Percentiles rank a stretch among this genome's conserved stretches.
These are phyloP conservation scores for Wallacemonas sp. DNA, from an alignment of 208 protist genomes.

Conservation along the genomic window DNA sequence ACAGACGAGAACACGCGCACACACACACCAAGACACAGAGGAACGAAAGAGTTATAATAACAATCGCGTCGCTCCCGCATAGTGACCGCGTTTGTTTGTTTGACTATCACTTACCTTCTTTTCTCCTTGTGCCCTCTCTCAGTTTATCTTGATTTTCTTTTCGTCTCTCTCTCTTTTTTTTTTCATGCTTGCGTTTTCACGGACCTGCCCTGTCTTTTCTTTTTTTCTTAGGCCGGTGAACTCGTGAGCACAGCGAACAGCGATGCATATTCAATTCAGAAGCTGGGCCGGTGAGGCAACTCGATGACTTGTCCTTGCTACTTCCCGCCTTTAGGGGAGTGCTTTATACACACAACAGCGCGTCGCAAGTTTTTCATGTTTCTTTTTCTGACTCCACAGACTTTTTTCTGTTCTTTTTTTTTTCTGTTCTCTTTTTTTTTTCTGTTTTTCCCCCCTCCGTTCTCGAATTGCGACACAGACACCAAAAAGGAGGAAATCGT, in stretches of 20 bases:
- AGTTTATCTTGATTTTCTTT: constrained; percentile 10
- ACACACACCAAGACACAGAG: no score
- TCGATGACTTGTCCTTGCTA: not conserved
- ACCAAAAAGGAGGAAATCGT: not conserved
- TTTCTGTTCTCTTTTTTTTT: constrained; percentile 9
- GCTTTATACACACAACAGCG: no score
- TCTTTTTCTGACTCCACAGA: constrained; percentile 8
- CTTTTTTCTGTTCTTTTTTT: not conserved
- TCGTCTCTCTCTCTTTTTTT: constrained; percentile 13
- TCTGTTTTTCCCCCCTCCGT: constrained; percentile 6
- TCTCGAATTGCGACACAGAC: not conserved
- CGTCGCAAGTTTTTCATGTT: constrained; percentile 16
- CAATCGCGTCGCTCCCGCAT: no score
- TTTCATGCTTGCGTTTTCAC: not conserved
- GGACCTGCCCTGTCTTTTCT: not conserved
- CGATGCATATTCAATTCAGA: no score
- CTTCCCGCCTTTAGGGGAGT: no score
- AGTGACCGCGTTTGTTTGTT: no score
- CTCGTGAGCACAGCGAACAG: no score
- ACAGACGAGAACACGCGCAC: no score
- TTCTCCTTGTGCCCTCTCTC: constrained; percentile 13
- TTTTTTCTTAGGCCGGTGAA: constrained; percentile 14
- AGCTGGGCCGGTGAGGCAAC: no score
- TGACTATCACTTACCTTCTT: no score
- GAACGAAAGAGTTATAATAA: no score